Conservation (phyloP, 2,329 filamentous ascomycete species). For the Hypoxylon sp. region DNA sequence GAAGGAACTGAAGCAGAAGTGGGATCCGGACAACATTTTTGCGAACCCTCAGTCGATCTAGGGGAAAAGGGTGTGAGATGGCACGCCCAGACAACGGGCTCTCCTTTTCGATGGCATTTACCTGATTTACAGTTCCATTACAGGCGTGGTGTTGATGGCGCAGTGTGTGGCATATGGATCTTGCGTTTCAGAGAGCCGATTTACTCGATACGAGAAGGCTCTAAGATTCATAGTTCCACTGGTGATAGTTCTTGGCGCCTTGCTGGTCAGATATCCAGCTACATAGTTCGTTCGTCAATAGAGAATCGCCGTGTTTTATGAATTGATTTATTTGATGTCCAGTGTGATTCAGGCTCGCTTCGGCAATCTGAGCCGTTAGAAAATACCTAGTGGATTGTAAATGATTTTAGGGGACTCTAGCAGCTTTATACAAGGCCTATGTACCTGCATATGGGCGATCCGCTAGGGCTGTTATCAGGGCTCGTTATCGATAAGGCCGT, state of each 20-base stretch:
- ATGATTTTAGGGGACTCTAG: no score
- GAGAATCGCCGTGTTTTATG: conserved; percentile 1
- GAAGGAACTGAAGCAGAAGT: conserved; percentile 43
- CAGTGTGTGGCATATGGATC: background rate
- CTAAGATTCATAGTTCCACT: background rate
- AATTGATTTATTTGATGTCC: conserved; percentile 1
- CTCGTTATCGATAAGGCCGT: conserved; percentile 20
- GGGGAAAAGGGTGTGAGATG: background rate
- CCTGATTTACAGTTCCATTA: background rate
- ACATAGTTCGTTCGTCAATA: background rate
- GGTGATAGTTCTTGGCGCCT: background rate
- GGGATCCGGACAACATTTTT: conserved; percentile 51
- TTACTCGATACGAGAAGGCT: background rate
- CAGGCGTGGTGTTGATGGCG: background rate
- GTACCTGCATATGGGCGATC: conserved; percentile 7
- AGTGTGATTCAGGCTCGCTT: background rate
- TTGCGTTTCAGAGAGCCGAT: conserved; percentile 1
- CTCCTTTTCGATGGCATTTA: background rate
- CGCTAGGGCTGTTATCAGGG: background rate
- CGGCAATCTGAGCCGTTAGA: background rate
- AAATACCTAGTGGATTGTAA: no score
- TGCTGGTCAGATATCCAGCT: background rate
- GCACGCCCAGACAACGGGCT: background rate
- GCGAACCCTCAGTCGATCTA: conserved; percentile 51
- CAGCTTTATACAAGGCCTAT: background rate